Evolutionary conservation across 345 rosid species (phyloP).

Genomic region (Fremontodendron californicum): DNA sequence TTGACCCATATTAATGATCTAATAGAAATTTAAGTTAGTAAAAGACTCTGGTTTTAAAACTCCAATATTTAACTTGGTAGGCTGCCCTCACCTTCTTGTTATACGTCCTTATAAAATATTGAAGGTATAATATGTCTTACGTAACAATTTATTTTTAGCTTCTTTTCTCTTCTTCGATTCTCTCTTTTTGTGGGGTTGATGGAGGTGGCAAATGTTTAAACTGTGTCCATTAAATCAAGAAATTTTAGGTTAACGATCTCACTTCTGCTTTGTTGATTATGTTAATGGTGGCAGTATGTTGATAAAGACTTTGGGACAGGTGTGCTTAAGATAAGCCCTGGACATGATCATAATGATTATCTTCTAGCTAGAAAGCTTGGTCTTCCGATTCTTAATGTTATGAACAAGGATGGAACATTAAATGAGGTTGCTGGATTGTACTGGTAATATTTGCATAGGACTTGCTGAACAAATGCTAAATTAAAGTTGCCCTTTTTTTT

Average conservation of each 20-base stretch:
- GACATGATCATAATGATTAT: slow-evolving; percentile 96
- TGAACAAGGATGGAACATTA: slow-evolving; percentile 95
- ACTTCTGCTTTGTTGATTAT: slow-evolving; percentile 14
- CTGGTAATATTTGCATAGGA: slow-evolving; percentile 41
- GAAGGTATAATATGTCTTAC: background rate
- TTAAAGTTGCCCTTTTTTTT: slow-evolving; percentile 12
- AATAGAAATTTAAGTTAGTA: background rate
- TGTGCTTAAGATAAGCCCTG: slow-evolving; percentile 97
- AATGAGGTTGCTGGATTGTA: slow-evolving; percentile 93
- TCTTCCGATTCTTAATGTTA: slow-evolving; percentile 91
- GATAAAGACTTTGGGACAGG: slow-evolving; percentile 99
- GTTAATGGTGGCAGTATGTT: slow-evolving; percentile 61
- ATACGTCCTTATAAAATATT: background rate
- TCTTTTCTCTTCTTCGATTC: background rate
- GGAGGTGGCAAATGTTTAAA: background rate
- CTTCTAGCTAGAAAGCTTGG: slow-evolving; percentile 95
- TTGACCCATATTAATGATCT: background rate
- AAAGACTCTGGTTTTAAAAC: background rate
- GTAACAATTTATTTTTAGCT: background rate
- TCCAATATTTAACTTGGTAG: background rate
- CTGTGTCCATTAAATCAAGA: background rate
- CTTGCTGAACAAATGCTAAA: slow-evolving; percentile 13
- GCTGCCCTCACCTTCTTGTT: background rate
- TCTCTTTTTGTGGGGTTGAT: background rate
- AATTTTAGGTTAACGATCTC: slow-evolving; percentile 2